phyloP scores from a whole-genome alignment of 352 stramenopile genomes.

The Aphanomyces euteiches region DNA sequence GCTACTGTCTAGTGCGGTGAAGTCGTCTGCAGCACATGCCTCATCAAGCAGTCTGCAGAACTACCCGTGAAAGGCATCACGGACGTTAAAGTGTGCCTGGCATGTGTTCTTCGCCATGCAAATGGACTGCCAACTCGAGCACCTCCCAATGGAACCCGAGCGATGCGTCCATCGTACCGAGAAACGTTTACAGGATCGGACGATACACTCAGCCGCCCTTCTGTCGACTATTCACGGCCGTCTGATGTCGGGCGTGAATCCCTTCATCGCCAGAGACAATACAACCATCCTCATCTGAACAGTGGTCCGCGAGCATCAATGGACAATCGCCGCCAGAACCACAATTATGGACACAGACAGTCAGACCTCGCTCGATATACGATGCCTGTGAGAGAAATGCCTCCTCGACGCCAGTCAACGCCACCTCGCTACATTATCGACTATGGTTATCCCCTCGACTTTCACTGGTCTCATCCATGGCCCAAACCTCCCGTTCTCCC shows the following conservation, averaged over 20 bases:
- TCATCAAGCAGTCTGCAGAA: slow-evolving; percentile 63
- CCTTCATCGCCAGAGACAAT: not conserved
- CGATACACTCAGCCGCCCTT: not conserved
- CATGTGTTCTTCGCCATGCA: slow-evolving; percentile 53
- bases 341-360: not conserved
- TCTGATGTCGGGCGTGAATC: not conserved
- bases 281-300: not conserved
- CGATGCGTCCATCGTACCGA: not conserved
- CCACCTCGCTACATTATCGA: no score
- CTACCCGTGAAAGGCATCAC: slow-evolving; percentile 50
- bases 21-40: slow-evolving; percentile 78
- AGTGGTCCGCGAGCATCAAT: not conserved
- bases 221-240: not conserved
- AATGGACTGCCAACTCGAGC: slow-evolving; percentile 15
- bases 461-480: not conserved
- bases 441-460: no score
- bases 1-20: slow-evolving; percentile 53
- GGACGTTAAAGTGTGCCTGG: slow-evolving; percentile 75
- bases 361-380: no score
- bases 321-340: not conserved
- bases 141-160: not conserved
- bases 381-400: no score
- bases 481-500: not conserved
- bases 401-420: no score
- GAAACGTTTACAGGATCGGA: slow-evolving; percentile 25